phyloP scores from a whole-genome alignment of 768 basidiomycete species.

The Mrakia blollopis region DNA sequence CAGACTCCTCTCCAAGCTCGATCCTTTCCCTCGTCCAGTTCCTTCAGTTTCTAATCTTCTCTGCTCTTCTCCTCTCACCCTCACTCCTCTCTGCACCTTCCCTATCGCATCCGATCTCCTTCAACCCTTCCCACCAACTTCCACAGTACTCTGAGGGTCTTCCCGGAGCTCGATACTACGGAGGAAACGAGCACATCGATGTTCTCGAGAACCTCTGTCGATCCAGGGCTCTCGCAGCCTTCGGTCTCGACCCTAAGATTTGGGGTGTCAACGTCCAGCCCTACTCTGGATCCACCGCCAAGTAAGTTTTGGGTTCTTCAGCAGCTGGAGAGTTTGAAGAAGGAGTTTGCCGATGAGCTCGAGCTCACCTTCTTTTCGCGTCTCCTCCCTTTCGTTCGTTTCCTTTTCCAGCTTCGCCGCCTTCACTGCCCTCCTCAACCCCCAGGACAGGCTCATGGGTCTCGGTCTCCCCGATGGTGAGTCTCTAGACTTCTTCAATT shows the following conservation, averaged over 20 bases:
- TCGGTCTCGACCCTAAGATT: conserved; percentile 77
- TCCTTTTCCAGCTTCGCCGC: conserved; percentile 72
- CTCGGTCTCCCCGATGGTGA: conserved; percentile 96
- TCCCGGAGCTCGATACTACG: conserved; percentile 93
- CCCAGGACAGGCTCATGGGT: conserved; percentile 97
- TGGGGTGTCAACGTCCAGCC: conserved; percentile 99
- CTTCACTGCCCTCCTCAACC: conserved; percentile 89
- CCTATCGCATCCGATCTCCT: not conserved
- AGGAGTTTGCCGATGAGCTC: not conserved
- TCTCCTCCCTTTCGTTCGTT: conserved; percentile 7
- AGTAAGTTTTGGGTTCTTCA: conserved; percentile 53
- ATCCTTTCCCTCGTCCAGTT: not conserved
- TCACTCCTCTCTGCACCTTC: not conserved
- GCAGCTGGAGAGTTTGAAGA: not conserved
- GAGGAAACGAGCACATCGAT: conserved; percentile 96
- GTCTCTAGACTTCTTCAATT: conserved; percentile 47
- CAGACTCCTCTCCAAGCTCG: conserved; percentile 44
- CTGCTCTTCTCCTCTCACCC: not conserved
- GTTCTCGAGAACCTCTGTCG: conserved; percentile 92
- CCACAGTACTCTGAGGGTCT: conserved; percentile 82
- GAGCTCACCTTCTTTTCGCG: not conserved
- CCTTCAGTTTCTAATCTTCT: not conserved
- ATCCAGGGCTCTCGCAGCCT: conserved; percentile 90
- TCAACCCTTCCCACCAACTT: not conserved
- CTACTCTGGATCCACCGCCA: conserved; percentile 92